Percentiles rank a stretch among this genome's conserved stretches.
Evolutionary conservation across 225 moss, liverwort and hornwort species (phyloP).

Genomic region (Pseudisothecium myosuroides): DNA sequence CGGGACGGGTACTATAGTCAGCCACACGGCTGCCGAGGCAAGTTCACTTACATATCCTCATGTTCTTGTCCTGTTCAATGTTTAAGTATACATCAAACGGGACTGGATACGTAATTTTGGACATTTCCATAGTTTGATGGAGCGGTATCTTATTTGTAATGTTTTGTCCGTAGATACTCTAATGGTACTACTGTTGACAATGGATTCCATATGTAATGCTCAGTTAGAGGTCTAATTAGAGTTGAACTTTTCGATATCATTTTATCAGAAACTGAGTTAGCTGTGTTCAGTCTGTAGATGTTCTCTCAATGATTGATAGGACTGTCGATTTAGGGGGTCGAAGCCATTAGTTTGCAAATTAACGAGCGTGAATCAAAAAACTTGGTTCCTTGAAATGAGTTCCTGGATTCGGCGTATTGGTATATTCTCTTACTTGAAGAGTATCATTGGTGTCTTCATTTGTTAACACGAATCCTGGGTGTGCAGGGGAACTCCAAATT

Average conservation of each 20-base stretch:
- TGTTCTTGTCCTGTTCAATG: background rate
- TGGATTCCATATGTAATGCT: background rate
- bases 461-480: background rate
- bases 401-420: background rate
- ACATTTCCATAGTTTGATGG: background rate
- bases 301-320: background rate
- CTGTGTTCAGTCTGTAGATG: background rate
- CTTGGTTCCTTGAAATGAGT: background rate
- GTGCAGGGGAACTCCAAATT: slow-evolving; percentile 81
- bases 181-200: background rate
- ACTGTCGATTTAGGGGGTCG: background rate
- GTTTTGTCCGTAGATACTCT: background rate
- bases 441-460: background rate
- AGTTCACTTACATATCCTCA: background rate
- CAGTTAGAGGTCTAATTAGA: background rate
- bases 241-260: background rate
- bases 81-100: background rate
- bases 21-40: slow-evolving; percentile 65
- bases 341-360: background rate
- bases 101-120: background rate
- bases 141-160: background rate
- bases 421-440: background rate
- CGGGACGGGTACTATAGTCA: slow-evolving; percentile 46
- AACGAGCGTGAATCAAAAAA: background rate
- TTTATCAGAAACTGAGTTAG: background rate